Evolutionary conservation across 148 eudicot species (phyloP).

Genomic region (Nepenthes mirabilis): DNA sequence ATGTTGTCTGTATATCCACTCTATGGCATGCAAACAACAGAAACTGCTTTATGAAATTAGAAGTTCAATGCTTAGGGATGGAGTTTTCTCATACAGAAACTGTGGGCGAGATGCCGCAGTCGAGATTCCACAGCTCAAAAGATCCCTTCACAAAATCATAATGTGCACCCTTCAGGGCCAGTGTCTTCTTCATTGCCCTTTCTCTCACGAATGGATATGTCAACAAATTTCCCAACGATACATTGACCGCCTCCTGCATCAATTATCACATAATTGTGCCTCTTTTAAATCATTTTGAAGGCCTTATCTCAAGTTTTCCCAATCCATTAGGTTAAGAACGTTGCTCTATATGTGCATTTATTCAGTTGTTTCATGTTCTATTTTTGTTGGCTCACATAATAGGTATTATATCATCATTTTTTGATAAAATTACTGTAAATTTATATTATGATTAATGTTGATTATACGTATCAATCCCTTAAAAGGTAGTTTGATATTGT

Average conservation of each 20-base stretch:
- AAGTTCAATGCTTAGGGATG: background rate
- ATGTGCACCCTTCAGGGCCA: conserved; percentile 68
- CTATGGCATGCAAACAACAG: too few relatives aligned
- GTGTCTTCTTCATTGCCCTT: conserved; percentile 41
- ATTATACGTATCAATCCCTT: too few relatives aligned
- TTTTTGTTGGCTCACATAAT: too few relatives aligned
- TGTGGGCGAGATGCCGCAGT: conserved; percentile 29
- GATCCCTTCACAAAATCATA: conserved; percentile 67
- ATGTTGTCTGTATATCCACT: too few relatives aligned
- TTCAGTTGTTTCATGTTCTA: too few relatives aligned
- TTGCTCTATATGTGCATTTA: background rate
- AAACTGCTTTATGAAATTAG: too few relatives aligned
- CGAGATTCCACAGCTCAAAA: conserved; percentile 70
- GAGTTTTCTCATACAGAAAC: conserved; percentile 10
- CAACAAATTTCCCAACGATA: conserved; percentile 63
- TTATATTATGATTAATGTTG: too few relatives aligned
- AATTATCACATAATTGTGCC: background rate
- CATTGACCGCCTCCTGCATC: conserved; percentile 90
- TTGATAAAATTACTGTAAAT: too few relatives aligned
- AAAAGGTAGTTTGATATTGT: too few relatives aligned
- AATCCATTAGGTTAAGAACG: background rate
- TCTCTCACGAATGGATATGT: conserved; percentile 88
- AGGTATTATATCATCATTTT: too few relatives aligned
- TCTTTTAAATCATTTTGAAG: background rate
- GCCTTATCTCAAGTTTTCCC: background rate